Percentiles rank a stretch among this genome's conserved stretches.
Evolutionary conservation across 176 grass and related monocot species (phyloP).

Genomic region (Eleusine indica): DNA sequence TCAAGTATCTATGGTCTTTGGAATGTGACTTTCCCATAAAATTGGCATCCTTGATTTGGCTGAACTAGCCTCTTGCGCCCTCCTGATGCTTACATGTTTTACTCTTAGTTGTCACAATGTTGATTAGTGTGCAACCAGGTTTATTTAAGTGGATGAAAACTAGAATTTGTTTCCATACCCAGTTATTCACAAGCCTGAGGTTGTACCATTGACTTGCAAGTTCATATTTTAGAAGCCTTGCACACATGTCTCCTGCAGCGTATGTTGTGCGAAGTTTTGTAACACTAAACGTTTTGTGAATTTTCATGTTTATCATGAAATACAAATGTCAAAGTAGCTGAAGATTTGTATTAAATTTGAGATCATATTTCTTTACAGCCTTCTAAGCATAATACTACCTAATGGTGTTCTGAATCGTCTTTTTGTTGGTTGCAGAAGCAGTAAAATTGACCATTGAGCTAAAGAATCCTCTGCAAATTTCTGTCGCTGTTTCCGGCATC

Average conservation of each 20-base stretch:
- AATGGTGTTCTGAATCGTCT: constrained; percentile 33
- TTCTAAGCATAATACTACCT: constrained; percentile 11
- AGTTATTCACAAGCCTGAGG: neutral
- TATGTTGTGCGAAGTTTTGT: neutral
- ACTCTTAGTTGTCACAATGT: neutral
- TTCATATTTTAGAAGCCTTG: constrained; percentile 3
- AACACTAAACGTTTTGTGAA: neutral
- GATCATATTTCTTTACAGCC: constrained; percentile 10
- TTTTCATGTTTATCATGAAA: constrained; percentile 11
- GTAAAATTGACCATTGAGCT: constrained; percentile 85
- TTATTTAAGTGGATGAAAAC: constrained; percentile 2
- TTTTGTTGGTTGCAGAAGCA: constrained; percentile 75
- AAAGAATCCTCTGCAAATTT: constrained; percentile 93
- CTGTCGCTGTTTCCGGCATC: constrained; percentile 76
- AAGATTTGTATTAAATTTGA: constrained; percentile 27
- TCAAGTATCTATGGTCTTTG: constrained; percentile 9
- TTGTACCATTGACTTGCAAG: neutral
- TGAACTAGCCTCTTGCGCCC: neutral
- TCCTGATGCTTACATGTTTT: neutral
- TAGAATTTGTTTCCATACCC: neutral
- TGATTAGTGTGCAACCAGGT: neutral
- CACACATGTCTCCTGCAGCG: neutral
- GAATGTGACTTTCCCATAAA: constrained; percentile 2
- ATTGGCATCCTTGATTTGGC: neutral
- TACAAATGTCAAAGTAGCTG: neutral